Evolutionary conservation across 257 asterid species (phyloP).

Genomic region (Thymus mandschuricus): DNA sequence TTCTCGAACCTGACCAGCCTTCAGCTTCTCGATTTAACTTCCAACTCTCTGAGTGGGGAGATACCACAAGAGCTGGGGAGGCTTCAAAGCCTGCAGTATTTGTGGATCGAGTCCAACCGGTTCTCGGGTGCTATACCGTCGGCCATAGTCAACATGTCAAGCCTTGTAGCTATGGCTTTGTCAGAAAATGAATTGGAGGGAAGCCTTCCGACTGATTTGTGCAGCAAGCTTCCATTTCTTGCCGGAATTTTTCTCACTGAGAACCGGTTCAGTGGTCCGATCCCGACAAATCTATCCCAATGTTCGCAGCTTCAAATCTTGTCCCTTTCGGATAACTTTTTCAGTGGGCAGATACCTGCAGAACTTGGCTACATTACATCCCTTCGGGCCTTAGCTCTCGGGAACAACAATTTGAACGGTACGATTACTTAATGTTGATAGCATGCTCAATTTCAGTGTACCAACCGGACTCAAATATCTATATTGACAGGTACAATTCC

Average conservation of each 20-base stretch:
- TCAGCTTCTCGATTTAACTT: background rate
- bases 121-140: background rate
- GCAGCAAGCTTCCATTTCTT: background rate
- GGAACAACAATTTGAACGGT: slow-evolving; percentile 4
- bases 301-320: background rate
- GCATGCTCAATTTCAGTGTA: background rate
- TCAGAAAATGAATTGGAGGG: background rate
- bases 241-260: background rate
- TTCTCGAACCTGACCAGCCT: slow-evolving; percentile 20
- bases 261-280: background rate
- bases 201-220: background rate
- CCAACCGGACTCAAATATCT: no score
- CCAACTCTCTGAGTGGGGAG: background rate
- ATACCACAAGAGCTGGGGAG: background rate
- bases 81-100: background rate
- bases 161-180: background rate
- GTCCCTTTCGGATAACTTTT: background rate
- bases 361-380: background rate
- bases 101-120: background rate
- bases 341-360: slow-evolving; percentile 8
- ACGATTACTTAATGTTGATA: background rate
- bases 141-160: background rate
- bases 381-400: background rate
- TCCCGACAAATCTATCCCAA: background rate
- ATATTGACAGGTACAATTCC: slow-evolving; percentile 24